These are phyloP conservation scores for Chalara sp. DNA, from an alignment of 2,329 filamentous ascomycete species.

Conservation along the genomic window DNA sequence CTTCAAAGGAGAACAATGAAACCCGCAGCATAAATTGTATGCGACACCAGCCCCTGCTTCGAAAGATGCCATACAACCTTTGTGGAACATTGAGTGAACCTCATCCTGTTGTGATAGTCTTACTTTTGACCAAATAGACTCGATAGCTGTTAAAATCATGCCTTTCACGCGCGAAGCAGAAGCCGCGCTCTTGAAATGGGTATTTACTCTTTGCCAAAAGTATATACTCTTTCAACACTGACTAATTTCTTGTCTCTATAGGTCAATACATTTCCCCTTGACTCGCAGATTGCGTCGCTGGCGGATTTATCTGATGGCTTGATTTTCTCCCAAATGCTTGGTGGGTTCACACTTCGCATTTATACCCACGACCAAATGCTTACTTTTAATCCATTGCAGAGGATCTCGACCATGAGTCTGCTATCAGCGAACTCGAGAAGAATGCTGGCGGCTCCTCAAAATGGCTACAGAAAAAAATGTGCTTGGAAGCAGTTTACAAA, in stretches of 20 bases:
- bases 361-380: neutral
- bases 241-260: constrained; percentile 5
- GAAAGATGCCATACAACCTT: constrained; percentile 11
- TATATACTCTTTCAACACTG: no score
- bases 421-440: constrained; percentile 44
- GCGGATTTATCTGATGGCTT: constrained; percentile 28
- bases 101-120: neutral
- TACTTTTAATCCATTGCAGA: constrained; percentile 41
- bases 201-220: constrained; percentile 24
- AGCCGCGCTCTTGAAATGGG: constrained; percentile 50
- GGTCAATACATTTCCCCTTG: constrained; percentile 30
- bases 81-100: constrained; percentile 2
- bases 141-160: constrained; percentile 9
- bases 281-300: constrained; percentile 21
- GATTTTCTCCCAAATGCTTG: constrained; percentile 26
- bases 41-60: neutral
- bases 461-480: constrained; percentile 39
- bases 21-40: neutral
- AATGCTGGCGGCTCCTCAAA: constrained; percentile 30
- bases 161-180: constrained; percentile 34
- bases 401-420: constrained; percentile 51
- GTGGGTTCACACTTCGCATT: constrained; percentile 29
- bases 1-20: neutral
- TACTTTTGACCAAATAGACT: neutral
- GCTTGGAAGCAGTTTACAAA: constrained; percentile 47